phyloP scores from a whole-genome alignment of 306 rosid species.

The Vigna nakashimae region DNA sequence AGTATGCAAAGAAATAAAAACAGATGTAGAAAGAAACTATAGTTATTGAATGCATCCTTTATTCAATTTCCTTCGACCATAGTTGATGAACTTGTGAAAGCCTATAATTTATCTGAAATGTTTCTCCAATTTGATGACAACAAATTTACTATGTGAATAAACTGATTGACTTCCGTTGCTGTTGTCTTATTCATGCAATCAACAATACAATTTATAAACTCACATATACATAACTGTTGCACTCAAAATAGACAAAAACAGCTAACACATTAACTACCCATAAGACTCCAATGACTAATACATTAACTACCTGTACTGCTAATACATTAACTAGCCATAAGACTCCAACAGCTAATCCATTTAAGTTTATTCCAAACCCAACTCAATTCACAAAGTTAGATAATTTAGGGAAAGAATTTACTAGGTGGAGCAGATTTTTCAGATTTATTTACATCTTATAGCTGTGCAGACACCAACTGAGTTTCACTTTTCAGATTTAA shows the following conservation, averaged over 20 bases:
- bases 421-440: slow-evolving; percentile 1
- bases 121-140: background rate
- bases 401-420: slow-evolving; percentile 8
- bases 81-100: slow-evolving; percentile 26
- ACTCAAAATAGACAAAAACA: too few relatives aligned
- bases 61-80: slow-evolving; percentile 31
- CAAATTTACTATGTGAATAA: too few relatives aligned
- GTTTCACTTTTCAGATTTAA: slow-evolving; percentile 13
- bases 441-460: slow-evolving; percentile 10
- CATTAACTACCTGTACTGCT: too few relatives aligned
- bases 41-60: background rate
- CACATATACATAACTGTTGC: too few relatives aligned
- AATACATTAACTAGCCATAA: too few relatives aligned
- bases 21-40: slow-evolving; percentile 23
- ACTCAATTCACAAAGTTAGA: slow-evolving; percentile 1
- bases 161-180: too few relatives aligned
- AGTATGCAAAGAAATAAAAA: slow-evolving; percentile 36
- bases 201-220: too few relatives aligned
- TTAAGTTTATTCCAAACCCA: too few relatives aligned
- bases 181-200: too few relatives aligned
- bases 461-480: background rate
- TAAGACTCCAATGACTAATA: too few relatives aligned
- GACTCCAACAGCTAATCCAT: too few relatives aligned
- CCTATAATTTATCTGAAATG: background rate
- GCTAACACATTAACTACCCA: too few relatives aligned